These are phyloP conservation scores for Puccinia hordei DNA, from an alignment of 1,284 basidiomycete species.

Conservation along the genomic window DNA sequence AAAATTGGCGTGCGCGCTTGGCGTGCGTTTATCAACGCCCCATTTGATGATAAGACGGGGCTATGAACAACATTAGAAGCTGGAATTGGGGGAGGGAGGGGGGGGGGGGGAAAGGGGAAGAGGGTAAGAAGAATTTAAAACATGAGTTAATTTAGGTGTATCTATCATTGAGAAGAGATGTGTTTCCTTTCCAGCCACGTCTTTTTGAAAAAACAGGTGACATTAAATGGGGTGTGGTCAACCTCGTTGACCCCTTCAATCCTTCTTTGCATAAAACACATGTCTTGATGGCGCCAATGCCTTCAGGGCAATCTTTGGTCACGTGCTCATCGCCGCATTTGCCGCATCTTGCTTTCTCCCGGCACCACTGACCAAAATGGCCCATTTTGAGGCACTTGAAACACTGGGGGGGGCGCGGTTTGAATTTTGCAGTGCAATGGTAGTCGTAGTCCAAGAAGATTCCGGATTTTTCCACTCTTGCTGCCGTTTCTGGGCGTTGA, in stretches of 20 bases:
- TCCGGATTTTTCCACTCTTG: neutral
- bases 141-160: too few relatives aligned
- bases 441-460: neutral
- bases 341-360: neutral
- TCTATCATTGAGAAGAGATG: too few relatives aligned
- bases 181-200: neutral
- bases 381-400: slow-evolving; percentile 16
- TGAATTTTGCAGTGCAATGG: neutral
- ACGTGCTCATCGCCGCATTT: slow-evolving; percentile 16
- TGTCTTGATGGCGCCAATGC: neutral
- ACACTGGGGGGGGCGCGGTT: slow-evolving; percentile 1
- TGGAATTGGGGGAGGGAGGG: too few relatives aligned
- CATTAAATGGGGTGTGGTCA: neutral
- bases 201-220: neutral
- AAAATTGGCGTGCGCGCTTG: too few relatives aligned
- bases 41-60: too few relatives aligned
- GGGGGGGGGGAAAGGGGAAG: too few relatives aligned
- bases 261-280: neutral
- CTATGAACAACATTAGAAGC: too few relatives aligned
- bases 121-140: too few relatives aligned
- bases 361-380: slow-evolving; percentile 8
- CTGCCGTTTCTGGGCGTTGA: too few relatives aligned
- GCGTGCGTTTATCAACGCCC: too few relatives aligned
- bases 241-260: neutral
- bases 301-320: slow-evolving; percentile 5